Evolutionary conservation across 169 alveolate species (phyloP), one percentile per base, ranked within the genome.

Genomic region (Ichthyophthirius multifiliis): DNA sequence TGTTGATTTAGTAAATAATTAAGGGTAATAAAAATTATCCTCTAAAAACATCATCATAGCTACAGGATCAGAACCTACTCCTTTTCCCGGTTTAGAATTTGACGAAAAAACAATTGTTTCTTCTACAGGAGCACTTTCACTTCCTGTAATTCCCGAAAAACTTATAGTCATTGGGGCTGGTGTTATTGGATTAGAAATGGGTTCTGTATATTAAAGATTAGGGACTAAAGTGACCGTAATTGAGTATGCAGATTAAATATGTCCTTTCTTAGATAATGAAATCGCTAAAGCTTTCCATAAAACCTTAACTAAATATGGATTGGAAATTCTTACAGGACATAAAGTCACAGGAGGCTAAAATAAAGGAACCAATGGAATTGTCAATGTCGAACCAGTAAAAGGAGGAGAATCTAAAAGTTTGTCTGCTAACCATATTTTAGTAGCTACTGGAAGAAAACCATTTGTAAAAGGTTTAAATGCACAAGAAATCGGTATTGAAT

Each of bases 101-200:
- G 97, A 95, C 85, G 99, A 96, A 76, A 84, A 93, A 63, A 87
- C 74, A 64, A 90, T 95, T 43, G 92, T 96, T 43, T 81, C 90
- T 23, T 88, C 92, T 20, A 91, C 95, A 31, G 98, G 97, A 31
- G 97, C 96, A 6, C 85, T 93, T 55, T 81, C 81, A 20, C 86
- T 96, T 32, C 76, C 86, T 30, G 55, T 88, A 75, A 96, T 96
- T 43, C 99, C 99, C 15, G 92, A 95, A 92, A 90, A 87, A 62
- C 44, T 98, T 86, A 93, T 96, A 18, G 98, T 97, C 30, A 93
- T 97, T 55, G 99, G 99, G n/a, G 99, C 99, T n/a, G 99, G 99
- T 16, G 99, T 97, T 37, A 97, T 98, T 45, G 99, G 99, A 31
- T 95, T 98, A n/a, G 99, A 98, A 88, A 87, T 98, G 39, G 99